Percentiles rank a stretch among this genome's conserved stretches.
Conservation (phyloP, 768 basidiomycete species). For the Rhodotorula kratochvilovae region DNA sequence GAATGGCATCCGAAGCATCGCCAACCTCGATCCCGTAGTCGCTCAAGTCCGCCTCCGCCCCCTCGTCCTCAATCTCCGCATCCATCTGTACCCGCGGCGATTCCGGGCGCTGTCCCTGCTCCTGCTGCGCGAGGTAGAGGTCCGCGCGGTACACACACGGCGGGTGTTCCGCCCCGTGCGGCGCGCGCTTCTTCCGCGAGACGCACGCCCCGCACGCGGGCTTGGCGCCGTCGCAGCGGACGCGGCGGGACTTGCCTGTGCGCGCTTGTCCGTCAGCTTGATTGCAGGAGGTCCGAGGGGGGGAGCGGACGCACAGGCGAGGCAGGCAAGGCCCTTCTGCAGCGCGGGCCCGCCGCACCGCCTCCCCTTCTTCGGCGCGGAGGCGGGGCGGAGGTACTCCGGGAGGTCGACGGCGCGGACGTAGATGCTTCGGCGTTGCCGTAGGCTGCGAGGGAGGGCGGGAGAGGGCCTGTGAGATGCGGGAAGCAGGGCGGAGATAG, state of each 20-base stretch:
- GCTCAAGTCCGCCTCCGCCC: background rate
- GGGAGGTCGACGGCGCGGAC: background rate
- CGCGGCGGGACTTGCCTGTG: conserved; percentile 28
- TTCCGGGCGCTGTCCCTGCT: background rate
- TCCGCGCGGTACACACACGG: conserved; percentile 15
- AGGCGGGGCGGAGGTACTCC: background rate
- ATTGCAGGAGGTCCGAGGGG: background rate
- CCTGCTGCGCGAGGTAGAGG: background rate
- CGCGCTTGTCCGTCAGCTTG: background rate
- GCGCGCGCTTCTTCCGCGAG: background rate
- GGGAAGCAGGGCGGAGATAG: background rate
- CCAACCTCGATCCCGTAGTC: no score
- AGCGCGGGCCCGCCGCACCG: background rate
- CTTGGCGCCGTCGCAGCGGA: conserved; percentile 27
- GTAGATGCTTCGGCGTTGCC: background rate
- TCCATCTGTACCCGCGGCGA: background rate
- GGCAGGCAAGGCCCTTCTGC: conserved; percentile 32
- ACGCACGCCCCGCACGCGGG: conserved; percentile 19
- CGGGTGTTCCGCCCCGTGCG: no score
- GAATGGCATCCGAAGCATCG: no score
- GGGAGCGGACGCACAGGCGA: conserved; percentile 20
- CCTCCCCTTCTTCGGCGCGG: background rate
- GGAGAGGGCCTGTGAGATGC: background rate
- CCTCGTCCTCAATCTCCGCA: background rate
- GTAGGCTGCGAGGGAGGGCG: background rate